Base-by-base conservation (phyloP, 139 green algal genomes). In the Asterochloris sp. region DNA sequence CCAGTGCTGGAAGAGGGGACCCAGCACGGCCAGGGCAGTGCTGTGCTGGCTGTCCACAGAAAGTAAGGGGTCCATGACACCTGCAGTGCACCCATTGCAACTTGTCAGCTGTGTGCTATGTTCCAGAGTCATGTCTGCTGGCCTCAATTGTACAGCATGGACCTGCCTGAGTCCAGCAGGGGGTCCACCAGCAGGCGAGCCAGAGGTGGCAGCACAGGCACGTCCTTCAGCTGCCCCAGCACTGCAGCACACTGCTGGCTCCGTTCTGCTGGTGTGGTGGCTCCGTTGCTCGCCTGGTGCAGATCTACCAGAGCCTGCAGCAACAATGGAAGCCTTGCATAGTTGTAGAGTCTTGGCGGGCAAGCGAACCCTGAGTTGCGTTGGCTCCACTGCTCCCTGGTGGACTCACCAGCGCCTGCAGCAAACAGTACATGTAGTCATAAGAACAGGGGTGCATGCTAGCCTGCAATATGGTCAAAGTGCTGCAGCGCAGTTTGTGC, bases 1-100 rank as follows among this genome's bases (percentile, higher is more conserved):
- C 73, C 82, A 88, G 0, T 88, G 60, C 29, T 62, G 73, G 0
- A n/a, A 15, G 24, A 91, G 66, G 11, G 83, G 69, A 0, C 68
- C 17, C 63, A 91, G 62, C 8, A 78, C 79, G 27, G 74, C 78
- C 15, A 81, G 63, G 78, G 76, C 66, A 0, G 47, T 78, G 13
- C 62, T 27, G 24, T 82, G 38, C 11, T 76, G n/a, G 16, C 69
- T 15, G 24, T 38, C 69, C 23, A 19, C 69, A 28, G 23, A 1
- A 28, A 38, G 26, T 54, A 24, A 54, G 69, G 24, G 69, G 26
- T 76, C 69, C 24, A 19, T 19, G 23, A 38, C 69, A 76, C 13
- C 24, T 19, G 23, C 24, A 19, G 24, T 10, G 14, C 14, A 19
- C n/a, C 26, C 69, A 76, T 47, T 19, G n/a, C 61, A 1, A 1